Evolutionary conservation across 139 green algal species (phyloP), one percentile per base, ranked within the genome.

Genomic region (Chlamydomonas schloesseri): DNA sequence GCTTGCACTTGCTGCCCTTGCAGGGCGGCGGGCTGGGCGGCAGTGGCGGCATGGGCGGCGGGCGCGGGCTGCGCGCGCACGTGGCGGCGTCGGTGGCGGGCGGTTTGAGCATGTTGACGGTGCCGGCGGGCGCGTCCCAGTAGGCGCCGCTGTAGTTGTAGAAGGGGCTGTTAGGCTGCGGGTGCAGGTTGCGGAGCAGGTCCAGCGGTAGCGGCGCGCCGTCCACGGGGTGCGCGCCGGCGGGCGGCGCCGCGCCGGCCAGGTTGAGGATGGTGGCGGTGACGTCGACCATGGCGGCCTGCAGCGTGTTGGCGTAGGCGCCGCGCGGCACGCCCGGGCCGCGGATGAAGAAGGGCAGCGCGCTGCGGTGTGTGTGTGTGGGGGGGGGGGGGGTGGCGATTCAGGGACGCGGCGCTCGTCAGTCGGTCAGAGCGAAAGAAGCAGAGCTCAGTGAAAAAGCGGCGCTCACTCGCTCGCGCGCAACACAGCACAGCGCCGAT

Each of bases 341-440:
- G 46, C 73, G 62, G 6, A 89, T 84, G 67, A 84, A 84, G 24
- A 89, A 65, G 26, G 84, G 84, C 65, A 89, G 64, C n/a, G 42
- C 42, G 42, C 42, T 50, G 42, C 42, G 42, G 42, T n/a, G 8
- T 50, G 42, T 5, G 42, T 5, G 42, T 50, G 42, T 5, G 8
- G 6, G 42, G 42, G 42, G 6, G 42, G 42, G 8, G 42, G 42
- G 8, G 42, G 42, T 50, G 42, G 42, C n/a, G n/a, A n/a, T n/a
- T n/a, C n/a, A n/a, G n/a, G n/a, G n/a, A n/a, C n/a, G 42, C 42
- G 42, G 42, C 42, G 8, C 8, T 5, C 42, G 42, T 50, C 6
- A 50, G 42, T 50, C 8, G n/a, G n/a, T n/a, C n/a, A n/a, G n/a
- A n/a, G n/a, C n/a, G n/a, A n/a, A n/a, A n/a, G n/a, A n/a, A n/a